Evolutionary conservation across 805 yeast genomes (phyloP), one percentile per base, ranked within the genome.

Genomic region (Schwanniomyces pseudopolymorphus): DNA sequence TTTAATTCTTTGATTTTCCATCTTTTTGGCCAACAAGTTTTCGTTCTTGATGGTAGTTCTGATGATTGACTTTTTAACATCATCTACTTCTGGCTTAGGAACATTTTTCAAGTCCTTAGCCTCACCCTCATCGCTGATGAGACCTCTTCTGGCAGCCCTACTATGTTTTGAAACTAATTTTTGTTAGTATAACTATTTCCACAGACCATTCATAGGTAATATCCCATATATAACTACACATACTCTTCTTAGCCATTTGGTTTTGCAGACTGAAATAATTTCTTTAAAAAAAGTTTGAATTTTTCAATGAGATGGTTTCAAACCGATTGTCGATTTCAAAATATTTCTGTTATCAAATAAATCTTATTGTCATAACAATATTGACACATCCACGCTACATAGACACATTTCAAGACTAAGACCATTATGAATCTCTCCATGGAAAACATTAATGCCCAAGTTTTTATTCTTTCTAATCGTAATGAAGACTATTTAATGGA

Each of bases 111-210:
- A 67, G 6, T 75, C 72, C 51, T 74, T 78, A 8, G 77, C 77
- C 55, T 70, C 75, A 31, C 76, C 79, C 3, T 56, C 66, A 1
- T 77, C 74, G 3, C 59, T 67, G 11, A 69, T 63, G 48, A 75
- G 79, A 5, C 84, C 85, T 61, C 89, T 74, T 67, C 91, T 81
- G 2, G 94, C 91, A 2, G 90, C 89, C 69, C 94, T 77, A 38
- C 90, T 83, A 50, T 78, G 82, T 53, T 84, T 84, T 16, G 89
- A 83, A 22, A 83, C 77, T 70, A 61, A 52, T 47, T 13, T 31
- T 11, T 19, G 50, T 40, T 46, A 42, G 48, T 42, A 40, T 20
- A 33, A 9, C 16, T 14, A 14, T n/a, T n/a, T n/a, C n/a, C n/a
- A n/a, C n/a, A n/a, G n/a, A n/a, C n/a, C n/a, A n/a, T n/a, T n/a